These are phyloP conservation scores for Sugiyamaella smithiae DNA, from an alignment of 805 yeast species.

Conservation along the genomic window DNA sequence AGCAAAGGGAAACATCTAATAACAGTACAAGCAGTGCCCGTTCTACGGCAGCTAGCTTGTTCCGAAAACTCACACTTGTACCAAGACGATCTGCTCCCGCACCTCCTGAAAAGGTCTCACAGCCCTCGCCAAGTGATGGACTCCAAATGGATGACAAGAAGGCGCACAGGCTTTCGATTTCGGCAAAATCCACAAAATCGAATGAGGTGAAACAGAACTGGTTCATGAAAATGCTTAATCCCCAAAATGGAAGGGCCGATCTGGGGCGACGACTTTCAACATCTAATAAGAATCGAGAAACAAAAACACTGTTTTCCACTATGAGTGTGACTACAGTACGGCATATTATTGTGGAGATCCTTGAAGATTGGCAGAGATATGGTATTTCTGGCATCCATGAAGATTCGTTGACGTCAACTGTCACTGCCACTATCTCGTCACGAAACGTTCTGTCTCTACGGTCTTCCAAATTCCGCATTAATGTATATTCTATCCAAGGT, in stretches of 20 bases:
- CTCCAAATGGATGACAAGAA: not conserved
- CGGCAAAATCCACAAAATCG: slow-evolving; percentile 4
- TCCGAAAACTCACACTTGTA: slow-evolving; percentile 18
- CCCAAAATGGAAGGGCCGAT: not conserved
- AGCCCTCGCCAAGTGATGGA: not conserved
- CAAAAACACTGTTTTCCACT: slow-evolving; percentile 29
- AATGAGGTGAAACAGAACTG: slow-evolving; percentile 36
- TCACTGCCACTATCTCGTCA: slow-evolving; percentile 33
- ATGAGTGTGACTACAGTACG: slow-evolving; percentile 30
- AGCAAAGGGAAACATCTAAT: slow-evolving; percentile 4
- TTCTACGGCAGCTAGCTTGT: slow-evolving; percentile 15
- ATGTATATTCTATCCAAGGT: slow-evolving; percentile 19
- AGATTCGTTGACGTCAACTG: slow-evolving; percentile 27
- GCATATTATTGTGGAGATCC: slow-evolving; percentile 30
- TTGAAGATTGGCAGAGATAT: slow-evolving; percentile 37
- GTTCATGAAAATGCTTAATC: slow-evolving; percentile 35
- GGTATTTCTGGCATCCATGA: slow-evolving; percentile 34
- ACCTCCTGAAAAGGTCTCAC: slow-evolving; percentile 12
- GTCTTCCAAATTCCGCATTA: slow-evolving; percentile 30
- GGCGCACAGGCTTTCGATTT: not conserved
- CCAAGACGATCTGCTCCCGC: slow-evolving; percentile 24
- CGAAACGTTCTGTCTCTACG: slow-evolving; percentile 35
- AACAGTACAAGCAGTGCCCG: slow-evolving; percentile 11
- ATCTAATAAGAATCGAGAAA: slow-evolving; percentile 10
- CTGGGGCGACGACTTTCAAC: slow-evolving; percentile 1